phyloP scores from a whole-genome alignment of 768 basidiomycete species.

The Nevesoporus exiguus region DNA sequence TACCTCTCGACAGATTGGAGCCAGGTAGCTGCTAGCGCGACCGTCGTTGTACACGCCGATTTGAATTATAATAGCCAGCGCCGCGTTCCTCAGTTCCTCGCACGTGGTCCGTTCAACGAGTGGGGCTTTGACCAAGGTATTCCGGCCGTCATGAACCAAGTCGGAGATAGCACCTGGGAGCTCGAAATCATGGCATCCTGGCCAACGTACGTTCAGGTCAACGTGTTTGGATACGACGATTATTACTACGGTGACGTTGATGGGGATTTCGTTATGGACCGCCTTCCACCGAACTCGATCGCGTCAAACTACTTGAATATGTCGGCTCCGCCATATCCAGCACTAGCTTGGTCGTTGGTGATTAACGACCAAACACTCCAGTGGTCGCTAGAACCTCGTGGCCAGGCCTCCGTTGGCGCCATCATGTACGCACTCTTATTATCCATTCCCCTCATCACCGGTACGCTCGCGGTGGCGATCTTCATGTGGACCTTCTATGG shows the following conservation, averaged over 20 bases:
- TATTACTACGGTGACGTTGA: slow-evolving; percentile 93
- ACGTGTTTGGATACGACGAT: slow-evolving; percentile 88
- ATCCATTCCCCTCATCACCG: slow-evolving; percentile 82
- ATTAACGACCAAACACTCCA: slow-evolving; percentile 74
- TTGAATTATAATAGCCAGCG: slow-evolving; percentile 54
- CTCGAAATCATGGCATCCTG: slow-evolving; percentile 86
- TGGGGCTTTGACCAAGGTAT: slow-evolving; percentile 93
- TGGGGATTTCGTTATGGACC: slow-evolving; percentile 83
- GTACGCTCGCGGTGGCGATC: slow-evolving; percentile 71
- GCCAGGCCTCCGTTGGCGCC: slow-evolving; percentile 74
- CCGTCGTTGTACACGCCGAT: slow-evolving; percentile 77
- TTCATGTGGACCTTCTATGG: slow-evolving; percentile 98
- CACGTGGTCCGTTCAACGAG: slow-evolving; percentile 84
- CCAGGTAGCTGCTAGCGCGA: slow-evolving; percentile 54
- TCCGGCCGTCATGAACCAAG: slow-evolving; percentile 61
- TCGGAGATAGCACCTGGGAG: slow-evolving; percentile 69
- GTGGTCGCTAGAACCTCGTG: slow-evolving; percentile 81
- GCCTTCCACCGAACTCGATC: slow-evolving; percentile 82
- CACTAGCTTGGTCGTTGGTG: slow-evolving; percentile 82
- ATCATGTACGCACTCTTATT: slow-evolving; percentile 86
- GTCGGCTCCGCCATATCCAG: slow-evolving; percentile 84
- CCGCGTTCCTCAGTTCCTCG: slow-evolving; percentile 83
- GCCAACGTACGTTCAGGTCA: slow-evolving; percentile 88
- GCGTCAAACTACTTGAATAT: slow-evolving; percentile 90
- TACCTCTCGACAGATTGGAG: slow-evolving; percentile 65